Evolutionary conservation across 2,329 filamentous ascomycete species (phyloP), one percentile per base, ranked within the genome.

Genomic region (Trichoderma sp.): DNA sequence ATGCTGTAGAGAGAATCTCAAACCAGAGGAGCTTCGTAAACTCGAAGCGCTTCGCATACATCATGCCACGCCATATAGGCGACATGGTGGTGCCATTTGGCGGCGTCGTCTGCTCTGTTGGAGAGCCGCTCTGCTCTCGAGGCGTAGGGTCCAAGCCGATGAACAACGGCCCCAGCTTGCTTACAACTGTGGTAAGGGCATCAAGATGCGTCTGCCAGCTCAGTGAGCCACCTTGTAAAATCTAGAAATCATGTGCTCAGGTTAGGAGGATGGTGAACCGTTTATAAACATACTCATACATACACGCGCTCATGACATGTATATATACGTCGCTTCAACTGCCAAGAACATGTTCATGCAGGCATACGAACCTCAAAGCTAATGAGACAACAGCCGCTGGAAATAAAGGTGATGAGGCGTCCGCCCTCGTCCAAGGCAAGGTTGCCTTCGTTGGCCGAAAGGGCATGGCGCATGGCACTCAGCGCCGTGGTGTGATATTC

Each of bases 121-220:
- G 10, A 11, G 63, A 29, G 14, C 35, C 29, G 10, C 35, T 29
- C 8, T 37, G 14, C n/a, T 37, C 29, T 40, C 5, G 29, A 49
- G n/a, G 21, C 21, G n/a, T 37, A 31, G 40, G 56, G 7, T 43
- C 40, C 19, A 43, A 8, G 40, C 40, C 40, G 47, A 49, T 33
- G n/a, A 55, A 24, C 1, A 55, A 31, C 5, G 56, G 40, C 24
- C 21, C 57, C 19, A 67, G 58, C 55, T 52, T 67, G 63, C 63
- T 67, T 10, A 43, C 55, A 27, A 67, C 63, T 7, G 55, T 59
- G 27, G 63, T 67, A 24, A 67, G 63, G 29, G 63, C 63, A 33
- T 67, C 63, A 59, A 67, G 63, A 24, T 67, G 63, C 31, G 63
- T 67, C 63, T 67, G 63, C 63, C 63, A 67, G 31, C 55, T 47